Percentiles rank a stretch among this genome's conserved stretches.
These are phyloP conservation scores for Xanthoconium purpureum DNA, from an alignment of 768 basidiomycete genomes.

Conservation along the genomic window DNA sequence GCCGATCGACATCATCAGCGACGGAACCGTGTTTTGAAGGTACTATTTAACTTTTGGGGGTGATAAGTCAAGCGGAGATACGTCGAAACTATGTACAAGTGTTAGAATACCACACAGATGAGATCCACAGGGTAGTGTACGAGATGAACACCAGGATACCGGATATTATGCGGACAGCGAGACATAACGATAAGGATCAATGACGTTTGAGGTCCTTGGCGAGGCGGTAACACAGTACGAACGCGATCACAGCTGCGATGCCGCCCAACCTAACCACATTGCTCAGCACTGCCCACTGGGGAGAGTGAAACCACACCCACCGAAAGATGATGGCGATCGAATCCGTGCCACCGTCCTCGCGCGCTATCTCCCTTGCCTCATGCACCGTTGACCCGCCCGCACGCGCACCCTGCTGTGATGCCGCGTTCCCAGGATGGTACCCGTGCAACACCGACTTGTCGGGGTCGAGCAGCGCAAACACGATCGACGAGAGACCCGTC, in stretches of 20 bases:
- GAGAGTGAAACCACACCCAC: conserved; percentile 32
- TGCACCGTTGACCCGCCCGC: too few species aligned
- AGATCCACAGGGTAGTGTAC: neutral
- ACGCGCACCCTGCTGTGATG: neutral
- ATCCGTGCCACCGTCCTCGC: neutral
- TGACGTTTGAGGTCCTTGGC: conserved; percentile 48
- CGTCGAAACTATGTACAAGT: neutral
- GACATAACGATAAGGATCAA: neutral
- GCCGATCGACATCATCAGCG: conserved; percentile 82
- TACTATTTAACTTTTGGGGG: neutral
- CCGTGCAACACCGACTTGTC: conserved; percentile 42
- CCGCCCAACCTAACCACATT: conserved; percentile 49
- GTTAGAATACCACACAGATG: too few species aligned
- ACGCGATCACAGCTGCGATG: conserved; percentile 51
- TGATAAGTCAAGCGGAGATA: neutral
- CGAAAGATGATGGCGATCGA: conserved; percentile 81
- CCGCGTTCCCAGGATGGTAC: conserved; percentile 17
- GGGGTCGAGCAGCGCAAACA: conserved; percentile 85
- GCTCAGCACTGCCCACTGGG: neutral
- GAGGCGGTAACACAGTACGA: conserved; percentile 51
- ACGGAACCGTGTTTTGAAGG: conserved; percentile 4
- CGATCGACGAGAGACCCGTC: conserved; percentile 77
- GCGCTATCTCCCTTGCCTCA: neutral
- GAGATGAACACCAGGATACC: neutral
- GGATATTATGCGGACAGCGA: neutral